Conservation (phyloP, 371 early-diverging fungal species). For the Chytridiales sp. region DNA sequence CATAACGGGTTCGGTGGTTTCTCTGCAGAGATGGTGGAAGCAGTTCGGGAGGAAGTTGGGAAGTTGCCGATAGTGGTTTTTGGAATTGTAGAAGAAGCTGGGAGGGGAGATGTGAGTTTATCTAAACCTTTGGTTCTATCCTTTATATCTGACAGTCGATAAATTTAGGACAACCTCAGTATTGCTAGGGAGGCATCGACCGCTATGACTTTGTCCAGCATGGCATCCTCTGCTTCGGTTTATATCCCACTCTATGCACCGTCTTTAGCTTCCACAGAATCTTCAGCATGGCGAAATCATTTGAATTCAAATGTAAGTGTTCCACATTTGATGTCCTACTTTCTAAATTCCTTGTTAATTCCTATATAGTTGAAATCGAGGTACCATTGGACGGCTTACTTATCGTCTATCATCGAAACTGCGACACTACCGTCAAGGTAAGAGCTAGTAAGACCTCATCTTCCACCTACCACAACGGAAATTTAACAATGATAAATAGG, state of each 20-base stretch:
- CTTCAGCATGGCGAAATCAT: conserved; percentile 11
- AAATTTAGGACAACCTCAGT: neutral
- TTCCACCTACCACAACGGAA: too few relatives aligned
- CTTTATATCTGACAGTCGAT: neutral
- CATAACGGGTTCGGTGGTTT: conserved; percentile 79
- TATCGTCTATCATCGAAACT: conserved; percentile 67
- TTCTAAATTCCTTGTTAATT: neutral
- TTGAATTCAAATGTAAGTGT: conserved; percentile 16
- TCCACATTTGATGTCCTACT: conserved; percentile 32
- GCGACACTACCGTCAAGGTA: conserved; percentile 57
- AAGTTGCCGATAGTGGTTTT: conserved; percentile 70
- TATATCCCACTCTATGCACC: conserved; percentile 61
- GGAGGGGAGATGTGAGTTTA: conserved; percentile 7
- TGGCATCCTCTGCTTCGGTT: conserved; percentile 52
- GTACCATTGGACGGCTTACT: conserved; percentile 68
- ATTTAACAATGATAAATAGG: neutral
- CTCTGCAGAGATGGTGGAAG: conserved; percentile 60
- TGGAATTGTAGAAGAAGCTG: conserved; percentile 42
- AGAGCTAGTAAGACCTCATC: too few relatives aligned
- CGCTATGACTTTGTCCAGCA: conserved; percentile 48
- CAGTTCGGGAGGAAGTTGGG: conserved; percentile 73
- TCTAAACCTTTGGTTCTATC: neutral
- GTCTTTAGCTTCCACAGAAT: too few relatives aligned
- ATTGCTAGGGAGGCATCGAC: conserved; percentile 42
- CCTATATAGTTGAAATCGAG: conserved; percentile 37